A percentile compares a stretch with the other conserved stretches of the same genome.
These are phyloP conservation scores for Chaetothyriales sp. DNA, from an alignment of 2,329 filamentous ascomycete genomes.

Conservation along the genomic window DNA sequence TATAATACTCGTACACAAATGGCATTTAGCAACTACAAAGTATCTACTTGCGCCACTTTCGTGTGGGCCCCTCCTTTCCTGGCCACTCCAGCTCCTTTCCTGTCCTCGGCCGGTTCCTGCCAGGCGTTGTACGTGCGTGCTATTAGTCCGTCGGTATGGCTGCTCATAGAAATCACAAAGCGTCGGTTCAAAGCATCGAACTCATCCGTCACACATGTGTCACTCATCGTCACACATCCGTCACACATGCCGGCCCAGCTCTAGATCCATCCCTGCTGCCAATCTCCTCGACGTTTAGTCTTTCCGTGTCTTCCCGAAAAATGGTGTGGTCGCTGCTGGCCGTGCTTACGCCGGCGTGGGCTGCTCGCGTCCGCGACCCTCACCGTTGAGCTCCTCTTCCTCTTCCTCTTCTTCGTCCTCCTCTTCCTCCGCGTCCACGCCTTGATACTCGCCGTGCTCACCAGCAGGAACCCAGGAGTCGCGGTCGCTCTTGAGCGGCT, in stretches of 20 bases:
- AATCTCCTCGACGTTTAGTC: conserved; percentile 1
- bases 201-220: background rate
- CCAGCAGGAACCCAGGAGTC: conserved; percentile 67
- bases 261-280: conserved; percentile 4
- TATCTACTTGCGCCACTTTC: background rate
- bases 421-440: conserved; percentile 32
- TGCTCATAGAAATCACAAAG: background rate
- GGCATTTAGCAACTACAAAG: background rate
- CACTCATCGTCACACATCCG: background rate
- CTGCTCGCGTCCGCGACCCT: conserved; percentile 15
- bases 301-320: background rate
- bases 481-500: conserved; percentile 62
- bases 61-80: background rate
- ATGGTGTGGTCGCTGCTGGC: background rate
- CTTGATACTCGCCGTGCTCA: conserved; percentile 35
- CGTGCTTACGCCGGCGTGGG: background rate
- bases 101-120: background rate
- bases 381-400: conserved; percentile 15
- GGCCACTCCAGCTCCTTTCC: background rate
- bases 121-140: background rate
- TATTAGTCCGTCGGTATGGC: background rate
- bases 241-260: conserved; percentile 1
- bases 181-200: background rate
- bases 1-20: background rate
- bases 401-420: conserved; percentile 21